Percentiles rank a stretch among this genome's conserved stretches.
phyloP scores from a whole-genome alignment of 192 early-diverging fungal species.

The Phycomyces nitens region DNA sequence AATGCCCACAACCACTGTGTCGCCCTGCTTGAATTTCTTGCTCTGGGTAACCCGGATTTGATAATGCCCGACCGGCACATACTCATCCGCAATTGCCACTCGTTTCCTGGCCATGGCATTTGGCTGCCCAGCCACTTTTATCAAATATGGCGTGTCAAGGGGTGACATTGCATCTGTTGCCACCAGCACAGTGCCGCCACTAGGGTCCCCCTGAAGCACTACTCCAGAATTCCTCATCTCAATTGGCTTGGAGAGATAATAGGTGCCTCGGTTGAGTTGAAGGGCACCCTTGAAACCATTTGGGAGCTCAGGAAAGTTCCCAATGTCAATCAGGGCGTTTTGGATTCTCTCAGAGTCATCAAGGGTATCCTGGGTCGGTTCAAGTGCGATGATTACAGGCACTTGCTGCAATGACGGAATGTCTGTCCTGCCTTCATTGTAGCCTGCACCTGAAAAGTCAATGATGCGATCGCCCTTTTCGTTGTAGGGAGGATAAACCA shows the following conservation, averaged over 20 bases:
- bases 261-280: slow-evolving; percentile 33
- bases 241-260: slow-evolving; percentile 31
- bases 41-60: slow-evolving; percentile 3
- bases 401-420: slow-evolving; percentile 25
- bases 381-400: slow-evolving; percentile 17
- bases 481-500: slow-evolving; percentile 37
- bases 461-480: slow-evolving; percentile 38
- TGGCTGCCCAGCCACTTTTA: slow-evolving; percentile 29
- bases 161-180: slow-evolving; percentile 31
- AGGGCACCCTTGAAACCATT: slow-evolving; percentile 35
- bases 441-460: slow-evolving; percentile 46
- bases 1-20: slow-evolving; percentile 35
- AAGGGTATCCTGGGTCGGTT: slow-evolving; percentile 15
- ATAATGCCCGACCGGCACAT: slow-evolving; percentile 37
- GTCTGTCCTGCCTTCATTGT: slow-evolving; percentile 38
- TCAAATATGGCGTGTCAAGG: slow-evolving; percentile 24
- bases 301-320: not conserved
- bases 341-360: slow-evolving; percentile 45
- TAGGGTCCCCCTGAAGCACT: slow-evolving; percentile 37
- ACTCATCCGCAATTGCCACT: slow-evolving; percentile 34
- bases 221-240: slow-evolving; percentile 34
- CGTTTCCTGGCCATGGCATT: slow-evolving; percentile 28
- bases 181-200: slow-evolving; percentile 38
- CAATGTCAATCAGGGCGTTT: slow-evolving; percentile 26
- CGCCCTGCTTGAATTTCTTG: slow-evolving; percentile 28